Base-by-base conservation (phyloP, 768 basidiomycete species). In the Russula sp. region DNA sequence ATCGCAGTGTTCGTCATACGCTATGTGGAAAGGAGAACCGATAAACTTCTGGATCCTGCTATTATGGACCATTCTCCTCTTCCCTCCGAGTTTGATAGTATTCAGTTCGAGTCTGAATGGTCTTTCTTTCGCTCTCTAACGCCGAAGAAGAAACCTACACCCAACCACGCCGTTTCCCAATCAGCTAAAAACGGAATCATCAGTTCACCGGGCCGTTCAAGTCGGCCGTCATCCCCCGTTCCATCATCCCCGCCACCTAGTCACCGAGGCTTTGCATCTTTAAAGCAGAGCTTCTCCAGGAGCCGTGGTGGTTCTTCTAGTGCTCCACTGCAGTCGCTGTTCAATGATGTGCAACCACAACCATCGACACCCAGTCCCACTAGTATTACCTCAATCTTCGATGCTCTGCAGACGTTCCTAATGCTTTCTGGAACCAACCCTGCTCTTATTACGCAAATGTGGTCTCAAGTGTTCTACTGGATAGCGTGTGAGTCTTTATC, bases 391-490 rank as follows among this genome's bases (percentile, higher is more conserved):
- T 79, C 86, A 1, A 87, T 96, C 71, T 79, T 99, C 46, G 89
- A 91, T 3, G 87, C 90, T 25, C 78, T 98, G 5, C 87, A 98
- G 60, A 85, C 88, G 13, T 75, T 98, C 36, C 78, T 99, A 16
- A 82, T 85, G 22, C 75, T 93, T 42, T 92, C 95, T 50, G 90
- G 94, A 60, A 83, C 98, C 66, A 98, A 98, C 70, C 93, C 97
- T 14, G 86, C 82, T 8, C 77, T 98, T 18, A 86, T 85, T 54
- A 85, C 88, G 7, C 97, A 99, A 72, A 79, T 95, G 53, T 96
- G 94, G 86, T 95, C 93, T 1, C 97, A 99, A 73, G 85, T 97
- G n/a, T 87, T 97, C 78, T 98, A 95, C 71, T 99, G 97, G 97
- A 88, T 93, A 57, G 87, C 93, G 25, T 92, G 93, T 90, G 78